Evolutionary conservation across 257 asterid species (phyloP).

Genomic region (Solanum etuberosum): DNA sequence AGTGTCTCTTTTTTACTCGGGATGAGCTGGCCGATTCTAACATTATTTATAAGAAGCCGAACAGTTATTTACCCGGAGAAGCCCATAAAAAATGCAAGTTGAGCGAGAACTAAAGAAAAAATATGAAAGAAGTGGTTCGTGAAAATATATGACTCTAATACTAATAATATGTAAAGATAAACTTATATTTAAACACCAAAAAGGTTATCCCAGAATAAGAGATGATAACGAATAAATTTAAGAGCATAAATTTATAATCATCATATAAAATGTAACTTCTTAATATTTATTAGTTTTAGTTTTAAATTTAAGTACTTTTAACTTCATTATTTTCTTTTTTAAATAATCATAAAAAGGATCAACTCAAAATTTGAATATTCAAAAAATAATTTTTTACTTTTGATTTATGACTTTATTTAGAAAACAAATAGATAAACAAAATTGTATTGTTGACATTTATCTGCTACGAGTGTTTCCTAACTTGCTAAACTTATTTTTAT

Average conservation of each 20-base stretch:
- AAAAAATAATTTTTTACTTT: too few relatives aligned
- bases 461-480: too few relatives aligned
- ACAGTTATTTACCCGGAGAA: not conserved
- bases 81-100: too few relatives aligned
- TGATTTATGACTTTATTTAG: not conserved
- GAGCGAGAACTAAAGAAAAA: not conserved
- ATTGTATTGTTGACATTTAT: not conserved
- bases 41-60: not conserved
- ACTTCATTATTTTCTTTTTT: too few relatives aligned
- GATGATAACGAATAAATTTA: not conserved
- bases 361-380: not conserved
- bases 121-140: too few relatives aligned
- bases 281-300: too few relatives aligned
- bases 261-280: not conserved
- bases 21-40: not conserved
- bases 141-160: not conserved
- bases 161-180: too few relatives aligned
- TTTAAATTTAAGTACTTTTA: too few relatives aligned
- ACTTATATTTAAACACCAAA: too few relatives aligned
- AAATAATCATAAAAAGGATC: not conserved
- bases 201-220: too few relatives aligned
- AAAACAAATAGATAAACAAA: too few relatives aligned
- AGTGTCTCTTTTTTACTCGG: not conserved
- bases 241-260: too few relatives aligned
- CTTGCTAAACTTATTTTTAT: not conserved